Evolutionary conservation across 345 rosid genomes (phyloP).

Genomic region (Melaleuca quinquenervia): DNA sequence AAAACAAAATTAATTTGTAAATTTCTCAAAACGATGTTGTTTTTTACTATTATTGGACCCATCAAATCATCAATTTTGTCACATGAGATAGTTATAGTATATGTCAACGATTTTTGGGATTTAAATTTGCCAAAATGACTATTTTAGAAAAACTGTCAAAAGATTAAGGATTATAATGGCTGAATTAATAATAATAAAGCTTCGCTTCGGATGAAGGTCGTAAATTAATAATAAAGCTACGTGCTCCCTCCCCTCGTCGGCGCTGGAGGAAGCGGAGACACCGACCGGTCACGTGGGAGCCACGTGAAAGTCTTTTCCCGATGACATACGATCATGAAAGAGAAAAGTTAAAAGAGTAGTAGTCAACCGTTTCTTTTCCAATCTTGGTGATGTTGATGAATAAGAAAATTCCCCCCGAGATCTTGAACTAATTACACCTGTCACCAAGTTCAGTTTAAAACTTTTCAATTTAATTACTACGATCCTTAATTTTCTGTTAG

Average conservation of each 20-base stretch:
- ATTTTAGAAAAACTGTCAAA: neutral
- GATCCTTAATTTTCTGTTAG: accelerated
- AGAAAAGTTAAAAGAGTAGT: neutral
- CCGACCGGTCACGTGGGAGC: neutral
- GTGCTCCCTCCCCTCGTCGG: neutral
- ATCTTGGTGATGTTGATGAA: neutral
- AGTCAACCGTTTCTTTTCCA: neutral
- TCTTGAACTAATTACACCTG: neutral
- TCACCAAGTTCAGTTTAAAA: neutral
- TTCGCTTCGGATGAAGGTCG: neutral
- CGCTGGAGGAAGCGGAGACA: neutral
- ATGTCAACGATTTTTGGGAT: accelerated
- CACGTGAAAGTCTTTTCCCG: neutral
- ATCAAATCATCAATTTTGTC: neutral
- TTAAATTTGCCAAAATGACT: accelerated
- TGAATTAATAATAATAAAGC: no score
- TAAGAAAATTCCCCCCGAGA: neutral
- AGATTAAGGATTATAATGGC: neutral
- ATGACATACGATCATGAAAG: neutral
- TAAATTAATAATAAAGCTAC: neutral
- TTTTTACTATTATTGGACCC: neutral
- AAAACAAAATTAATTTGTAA: neutral
- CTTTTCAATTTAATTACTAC: neutral
- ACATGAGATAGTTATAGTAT: no score
- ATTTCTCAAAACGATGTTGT: neutral